These are phyloP conservation scores for Mycena galericulata DNA, from an alignment of 768 basidiomycete genomes.

Conservation along the genomic window DNA sequence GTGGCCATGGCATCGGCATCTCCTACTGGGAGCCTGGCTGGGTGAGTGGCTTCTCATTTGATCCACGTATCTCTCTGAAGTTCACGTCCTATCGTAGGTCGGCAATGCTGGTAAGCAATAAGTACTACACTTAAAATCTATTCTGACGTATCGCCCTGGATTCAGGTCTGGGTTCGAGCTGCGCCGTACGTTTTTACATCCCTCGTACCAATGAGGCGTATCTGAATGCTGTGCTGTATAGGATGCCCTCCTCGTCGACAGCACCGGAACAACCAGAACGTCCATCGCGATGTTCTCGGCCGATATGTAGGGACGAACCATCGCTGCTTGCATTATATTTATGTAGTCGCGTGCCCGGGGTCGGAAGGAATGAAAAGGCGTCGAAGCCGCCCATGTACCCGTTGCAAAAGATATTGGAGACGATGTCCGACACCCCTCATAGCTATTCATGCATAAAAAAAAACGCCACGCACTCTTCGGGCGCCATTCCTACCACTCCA, in stretches of 20 bases:
- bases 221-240: background rate
- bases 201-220: background rate
- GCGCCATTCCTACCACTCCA: no score
- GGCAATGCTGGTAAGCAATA: conserved; percentile 13
- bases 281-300: conserved; percentile 24
- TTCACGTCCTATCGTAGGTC: background rate
- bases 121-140: background rate
- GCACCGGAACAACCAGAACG: conserved; percentile 5
- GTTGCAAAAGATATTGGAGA: no score
- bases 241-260: conserved; percentile 19
- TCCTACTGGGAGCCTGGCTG: conserved; percentile 80
- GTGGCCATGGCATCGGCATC: conserved; percentile 60
- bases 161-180: conserved; percentile 13
- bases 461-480: no score
- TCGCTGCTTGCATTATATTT: no score
- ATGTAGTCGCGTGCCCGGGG: no score
- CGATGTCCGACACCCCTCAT: no score
- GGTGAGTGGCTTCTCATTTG: conserved; percentile 44
- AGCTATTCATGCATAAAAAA: no score
- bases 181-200: conserved; percentile 2
- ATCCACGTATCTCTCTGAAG: background rate
- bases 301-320: conserved; percentile 6
- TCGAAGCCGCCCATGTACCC: no score
- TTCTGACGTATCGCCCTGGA: background rate
- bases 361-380: no score